These are phyloP conservation scores for Guillardia theta DNA, from an alignment of 78 protist genomes.

Conservation along the genomic window DNA sequence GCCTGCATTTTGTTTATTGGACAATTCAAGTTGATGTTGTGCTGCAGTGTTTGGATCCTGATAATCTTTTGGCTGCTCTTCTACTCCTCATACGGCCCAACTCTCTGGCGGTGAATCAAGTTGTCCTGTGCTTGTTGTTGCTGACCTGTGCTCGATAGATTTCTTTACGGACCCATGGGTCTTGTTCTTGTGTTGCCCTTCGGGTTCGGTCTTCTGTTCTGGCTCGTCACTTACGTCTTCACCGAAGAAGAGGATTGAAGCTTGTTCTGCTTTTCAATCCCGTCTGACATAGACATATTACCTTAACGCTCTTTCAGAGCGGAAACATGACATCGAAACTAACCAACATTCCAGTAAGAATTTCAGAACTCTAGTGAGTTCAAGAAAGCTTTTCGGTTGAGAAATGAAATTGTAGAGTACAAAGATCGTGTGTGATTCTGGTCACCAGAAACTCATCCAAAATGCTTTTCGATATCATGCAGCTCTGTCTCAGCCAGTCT, in stretches of 20 bases:
- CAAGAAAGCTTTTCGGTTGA: too few relatives aligned
- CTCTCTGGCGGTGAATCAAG: not conserved
- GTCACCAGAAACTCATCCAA: too few relatives aligned
- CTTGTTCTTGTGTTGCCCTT: not conserved
- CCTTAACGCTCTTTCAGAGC: too few relatives aligned
- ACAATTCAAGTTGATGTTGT: not conserved
- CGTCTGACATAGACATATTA: too few relatives aligned
- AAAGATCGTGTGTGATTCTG: too few relatives aligned
- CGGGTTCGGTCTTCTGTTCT: conserved; percentile 26
- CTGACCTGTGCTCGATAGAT: not conserved
- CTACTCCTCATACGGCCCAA: conserved; percentile 4
- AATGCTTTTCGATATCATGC: too few relatives aligned
- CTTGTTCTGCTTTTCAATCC: too few relatives aligned
- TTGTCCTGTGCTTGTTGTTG: not conserved
- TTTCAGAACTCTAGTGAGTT: too few relatives aligned
- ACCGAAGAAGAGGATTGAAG: not conserved
- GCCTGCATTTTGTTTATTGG: not conserved
- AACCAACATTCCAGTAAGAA: too few relatives aligned
- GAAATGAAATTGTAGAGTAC: too few relatives aligned
- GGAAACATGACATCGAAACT: too few relatives aligned
- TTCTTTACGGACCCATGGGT: conserved; percentile 1
- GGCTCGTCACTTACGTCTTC: conserved; percentile 27
- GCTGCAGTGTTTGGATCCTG: not conserved
- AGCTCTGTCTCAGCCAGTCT: too few relatives aligned
- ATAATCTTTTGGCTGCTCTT: not conserved